Evolutionary conservation across 495 filamentous ascomycete species (phyloP).

Genomic region (Hyphodiscus hymeniophilus): DNA sequence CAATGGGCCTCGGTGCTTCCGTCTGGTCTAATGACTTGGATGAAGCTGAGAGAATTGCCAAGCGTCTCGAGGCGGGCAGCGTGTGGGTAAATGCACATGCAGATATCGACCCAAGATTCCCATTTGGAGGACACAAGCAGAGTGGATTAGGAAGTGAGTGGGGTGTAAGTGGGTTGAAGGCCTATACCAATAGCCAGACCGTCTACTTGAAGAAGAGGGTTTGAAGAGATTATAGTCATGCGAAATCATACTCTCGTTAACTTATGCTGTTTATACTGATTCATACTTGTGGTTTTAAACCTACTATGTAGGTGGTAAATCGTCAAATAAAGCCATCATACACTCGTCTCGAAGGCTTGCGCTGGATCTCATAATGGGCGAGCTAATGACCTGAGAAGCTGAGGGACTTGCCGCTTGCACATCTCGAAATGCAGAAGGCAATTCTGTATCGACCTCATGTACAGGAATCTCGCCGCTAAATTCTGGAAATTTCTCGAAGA

Average conservation of each 20-base stretch:
- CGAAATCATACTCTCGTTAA: too few species aligned
- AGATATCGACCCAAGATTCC: conserved; percentile 27
- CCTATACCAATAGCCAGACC: not conserved
- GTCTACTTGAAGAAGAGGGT: not conserved
- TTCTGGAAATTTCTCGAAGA: conserved; percentile 8
- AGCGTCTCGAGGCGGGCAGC: conserved; percentile 37
- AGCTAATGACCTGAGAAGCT: too few species aligned
- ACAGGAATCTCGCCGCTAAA: not conserved
- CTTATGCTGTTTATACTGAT: too few species aligned
- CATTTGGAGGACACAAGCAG: conserved; percentile 49
- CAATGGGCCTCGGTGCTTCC: conserved; percentile 39
- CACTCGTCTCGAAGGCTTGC: not conserved
- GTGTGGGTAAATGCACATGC: conserved; percentile 21
- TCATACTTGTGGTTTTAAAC: too few species aligned
- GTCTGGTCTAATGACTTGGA: conserved; percentile 41
- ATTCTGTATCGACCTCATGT: not conserved
- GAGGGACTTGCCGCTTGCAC: too few species aligned
- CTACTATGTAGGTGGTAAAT: conserved; percentile 1
- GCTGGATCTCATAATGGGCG: too few species aligned
- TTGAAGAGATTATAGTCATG: too few species aligned
- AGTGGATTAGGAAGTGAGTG: conserved; percentile 48
- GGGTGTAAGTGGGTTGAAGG: conserved; percentile 38
- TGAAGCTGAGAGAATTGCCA: conserved; percentile 32
- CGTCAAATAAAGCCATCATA: conserved; percentile 8
- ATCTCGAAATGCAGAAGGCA: too few species aligned